phyloP scores from a whole-genome alignment of 306 rosid genomes.

The Prinsepia uniflora region DNA sequence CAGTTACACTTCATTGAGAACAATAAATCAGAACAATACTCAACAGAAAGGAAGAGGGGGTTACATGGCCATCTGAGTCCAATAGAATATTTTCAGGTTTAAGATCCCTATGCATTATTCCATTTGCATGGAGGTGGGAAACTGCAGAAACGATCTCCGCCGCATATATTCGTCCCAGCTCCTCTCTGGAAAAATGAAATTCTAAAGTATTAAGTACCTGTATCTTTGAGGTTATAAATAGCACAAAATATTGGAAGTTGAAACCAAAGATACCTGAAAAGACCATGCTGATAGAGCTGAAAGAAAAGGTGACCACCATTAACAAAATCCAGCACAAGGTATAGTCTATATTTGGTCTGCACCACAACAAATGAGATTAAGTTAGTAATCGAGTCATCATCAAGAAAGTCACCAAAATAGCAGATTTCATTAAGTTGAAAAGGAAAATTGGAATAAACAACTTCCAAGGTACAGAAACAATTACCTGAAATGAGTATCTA shows the following conservation, averaged over 20 bases:
- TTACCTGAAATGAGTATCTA: slow-evolving; percentile 93
- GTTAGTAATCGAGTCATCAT: slow-evolving; percentile 5
- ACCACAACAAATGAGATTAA: slow-evolving; percentile 8
- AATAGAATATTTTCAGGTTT: slow-evolving; percentile 89
- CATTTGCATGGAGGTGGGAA: slow-evolving; percentile 85
- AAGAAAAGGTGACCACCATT: slow-evolving; percentile 98
- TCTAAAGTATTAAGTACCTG: background rate
- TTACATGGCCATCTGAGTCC: slow-evolving; percentile 94
- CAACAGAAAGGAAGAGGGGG: slow-evolving; percentile 19
- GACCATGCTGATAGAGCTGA: slow-evolving; percentile 93
- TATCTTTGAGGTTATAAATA: slow-evolving; percentile 17
- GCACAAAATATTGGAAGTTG: background rate
- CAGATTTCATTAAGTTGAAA: background rate
- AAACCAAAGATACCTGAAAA: slow-evolving; percentile 60
- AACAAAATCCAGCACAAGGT: slow-evolving; percentile 93
- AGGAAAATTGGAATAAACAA: slow-evolving; percentile 4
- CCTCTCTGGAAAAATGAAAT: slow-evolving; percentile 60
- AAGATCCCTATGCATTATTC: slow-evolving; percentile 96
- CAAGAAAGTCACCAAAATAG: slow-evolving; percentile 7
- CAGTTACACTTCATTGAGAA: slow-evolving; percentile 25
- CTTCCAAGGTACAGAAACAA: slow-evolving; percentile 13
- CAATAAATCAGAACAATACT: background rate
- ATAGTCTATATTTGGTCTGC: slow-evolving; percentile 89
- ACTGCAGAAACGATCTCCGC: slow-evolving; percentile 96
- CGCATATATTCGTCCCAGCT: slow-evolving; percentile 82